A percentile compares a stretch with the other conserved stretches of the same genome.
These are phyloP conservation scores for Pyrenophora tritici-repentis DNA, from an alignment of 2,329 filamentous ascomycete species.

Conservation along the genomic window DNA sequence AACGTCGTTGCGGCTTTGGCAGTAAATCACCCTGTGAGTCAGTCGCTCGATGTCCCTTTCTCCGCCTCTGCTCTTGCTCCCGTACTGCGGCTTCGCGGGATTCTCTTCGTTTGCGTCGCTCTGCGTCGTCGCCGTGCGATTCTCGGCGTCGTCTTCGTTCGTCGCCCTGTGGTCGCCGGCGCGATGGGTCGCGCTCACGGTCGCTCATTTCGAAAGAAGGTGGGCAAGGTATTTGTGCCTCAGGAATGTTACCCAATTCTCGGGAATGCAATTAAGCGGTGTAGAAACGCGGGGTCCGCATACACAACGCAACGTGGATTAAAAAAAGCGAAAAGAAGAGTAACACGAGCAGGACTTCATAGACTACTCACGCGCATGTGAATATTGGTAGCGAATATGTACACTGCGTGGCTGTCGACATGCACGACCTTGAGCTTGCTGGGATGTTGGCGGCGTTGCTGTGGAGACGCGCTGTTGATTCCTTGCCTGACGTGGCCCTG, in stretches of 20 bases:
- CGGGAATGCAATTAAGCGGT: slow-evolving; percentile 8
- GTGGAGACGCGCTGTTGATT: slow-evolving; percentile 32
- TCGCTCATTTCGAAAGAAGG: slow-evolving; percentile 23
- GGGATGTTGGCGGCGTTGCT: slow-evolving; percentile 31
- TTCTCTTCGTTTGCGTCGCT: slow-evolving; percentile 27
- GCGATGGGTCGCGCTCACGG: slow-evolving; percentile 28
- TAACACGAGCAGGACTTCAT: slow-evolving; percentile 1
- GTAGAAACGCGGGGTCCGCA: slow-evolving; percentile 22
- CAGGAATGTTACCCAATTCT: not conserved
- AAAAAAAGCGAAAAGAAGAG: slow-evolving; percentile 8
- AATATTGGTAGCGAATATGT: slow-evolving; percentile 31
- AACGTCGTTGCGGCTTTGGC: slow-evolving; percentile 27
- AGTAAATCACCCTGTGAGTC: slow-evolving; percentile 48
- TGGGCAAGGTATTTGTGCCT: not conserved
- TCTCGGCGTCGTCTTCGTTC: slow-evolving; percentile 36
- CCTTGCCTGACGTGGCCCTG: slow-evolving; percentile 34
- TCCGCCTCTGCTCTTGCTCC: slow-evolving; percentile 35
- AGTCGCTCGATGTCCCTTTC: slow-evolving; percentile 46
- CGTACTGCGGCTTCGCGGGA: slow-evolving; percentile 23
- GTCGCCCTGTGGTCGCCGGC: slow-evolving; percentile 31
- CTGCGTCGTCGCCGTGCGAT: slow-evolving; percentile 33
- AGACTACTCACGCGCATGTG: slow-evolving; percentile 2
- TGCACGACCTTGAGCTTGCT: slow-evolving; percentile 22
- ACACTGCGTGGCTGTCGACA: slow-evolving; percentile 23
- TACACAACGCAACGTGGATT: slow-evolving; percentile 1